phyloP scores from a whole-genome alignment of 345 rosid species.

The Turritis glabra region DNA sequence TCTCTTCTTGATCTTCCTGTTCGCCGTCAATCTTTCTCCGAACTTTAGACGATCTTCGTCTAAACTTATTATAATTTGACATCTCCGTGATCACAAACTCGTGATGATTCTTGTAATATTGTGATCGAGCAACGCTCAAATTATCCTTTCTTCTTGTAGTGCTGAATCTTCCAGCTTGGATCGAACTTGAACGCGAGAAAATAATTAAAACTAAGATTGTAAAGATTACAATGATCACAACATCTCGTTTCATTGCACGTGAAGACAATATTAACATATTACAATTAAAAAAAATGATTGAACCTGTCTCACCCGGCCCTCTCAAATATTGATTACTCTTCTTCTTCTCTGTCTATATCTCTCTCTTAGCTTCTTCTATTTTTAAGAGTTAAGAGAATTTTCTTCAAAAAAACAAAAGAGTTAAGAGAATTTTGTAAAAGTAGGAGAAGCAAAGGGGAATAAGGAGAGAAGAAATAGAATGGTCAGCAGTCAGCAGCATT shows the following conservation, averaged over 20 bases:
- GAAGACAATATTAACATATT: slow-evolving; percentile 1
- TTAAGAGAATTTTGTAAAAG: slow-evolving; percentile 11
- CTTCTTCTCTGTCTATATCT: background rate
- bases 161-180: slow-evolving; percentile 21
- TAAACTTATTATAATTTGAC: slow-evolving; percentile 18
- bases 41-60: slow-evolving; percentile 2
- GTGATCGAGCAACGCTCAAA: slow-evolving; percentile 12
- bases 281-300: background rate
- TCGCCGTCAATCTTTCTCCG: slow-evolving; percentile 16
- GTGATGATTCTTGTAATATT: slow-evolving; percentile 13
- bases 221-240: slow-evolving; percentile 21
- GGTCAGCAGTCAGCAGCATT: slow-evolving; percentile 14
- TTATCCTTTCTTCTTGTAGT: background rate
- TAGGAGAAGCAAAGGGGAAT: background rate
- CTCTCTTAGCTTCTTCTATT: background rate
- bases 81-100: slow-evolving; percentile 19
- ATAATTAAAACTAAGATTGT: slow-evolving; percentile 19
- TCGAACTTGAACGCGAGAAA: slow-evolving; percentile 22
- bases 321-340: background rate
- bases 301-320: background rate
- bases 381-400: slow-evolving; percentile 1
- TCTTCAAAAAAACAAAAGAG: too few species aligned
- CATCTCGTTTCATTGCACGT: slow-evolving; percentile 31
- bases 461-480: slow-evolving; percentile 10
- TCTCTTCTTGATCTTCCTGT: slow-evolving; percentile 24